phyloP scores from a whole-genome alignment of 2,329 filamentous ascomycete genomes.

The Aspergillus quadrilineatus region DNA sequence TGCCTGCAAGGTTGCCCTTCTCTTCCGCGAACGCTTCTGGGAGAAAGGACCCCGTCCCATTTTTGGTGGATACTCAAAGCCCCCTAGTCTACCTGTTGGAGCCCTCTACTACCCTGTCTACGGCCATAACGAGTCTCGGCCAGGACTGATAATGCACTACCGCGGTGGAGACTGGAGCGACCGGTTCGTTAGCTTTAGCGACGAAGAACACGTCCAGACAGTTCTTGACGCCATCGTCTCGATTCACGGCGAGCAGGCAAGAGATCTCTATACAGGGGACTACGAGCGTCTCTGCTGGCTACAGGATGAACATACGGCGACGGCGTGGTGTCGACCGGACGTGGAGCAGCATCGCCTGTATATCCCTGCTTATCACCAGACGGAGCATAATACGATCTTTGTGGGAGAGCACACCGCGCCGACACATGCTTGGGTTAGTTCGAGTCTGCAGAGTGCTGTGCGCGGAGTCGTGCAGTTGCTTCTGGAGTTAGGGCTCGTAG shows the following conservation, averaged over 20 bases:
- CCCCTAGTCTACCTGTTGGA: constrained; percentile 26
- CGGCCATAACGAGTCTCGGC: constrained; percentile 32
- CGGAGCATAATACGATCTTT: constrained; percentile 36
- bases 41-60: constrained; percentile 27
- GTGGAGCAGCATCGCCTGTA: constrained; percentile 36
- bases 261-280: constrained; percentile 32
- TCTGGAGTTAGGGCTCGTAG: constrained; percentile 61
- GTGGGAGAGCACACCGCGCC: constrained; percentile 39
- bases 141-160: constrained; percentile 35
- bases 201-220: constrained; percentile 28
- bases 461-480: constrained; percentile 33
- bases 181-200: constrained; percentile 27
- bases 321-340: constrained; percentile 31
- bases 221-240: constrained; percentile 31
- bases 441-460: constrained; percentile 31
- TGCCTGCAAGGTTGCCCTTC: constrained; percentile 35
- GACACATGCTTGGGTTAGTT: constrained; percentile 37
- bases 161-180: constrained; percentile 33
- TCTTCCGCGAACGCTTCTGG: constrained; percentile 36
- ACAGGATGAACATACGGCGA: constrained; percentile 29
- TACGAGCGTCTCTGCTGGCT: constrained; percentile 38
- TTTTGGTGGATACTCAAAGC: constrained; percentile 31
- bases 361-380: constrained; percentile 35
- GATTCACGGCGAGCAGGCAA: constrained; percentile 28
- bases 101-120: constrained; percentile 35